Evolutionary conservation across 768 basidiomycete species (phyloP), one percentile per base, ranked within the genome.

Genomic region (Serpula lacrymans): DNA sequence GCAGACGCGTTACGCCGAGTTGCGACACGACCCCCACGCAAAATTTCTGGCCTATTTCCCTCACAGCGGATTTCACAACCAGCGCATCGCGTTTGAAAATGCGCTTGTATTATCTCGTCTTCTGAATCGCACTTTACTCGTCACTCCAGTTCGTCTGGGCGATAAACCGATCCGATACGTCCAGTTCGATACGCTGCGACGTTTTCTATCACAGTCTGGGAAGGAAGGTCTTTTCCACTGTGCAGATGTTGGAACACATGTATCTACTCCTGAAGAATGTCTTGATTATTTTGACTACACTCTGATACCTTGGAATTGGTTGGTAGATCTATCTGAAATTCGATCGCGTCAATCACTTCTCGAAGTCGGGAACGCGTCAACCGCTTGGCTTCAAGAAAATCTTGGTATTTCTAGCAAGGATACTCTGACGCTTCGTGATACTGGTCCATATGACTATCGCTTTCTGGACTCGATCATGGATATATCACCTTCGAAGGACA

Each of bases 1-100:
- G 33, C 41, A 9, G 27, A 29, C 27, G 27, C 27, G 27, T 36
- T 32, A 34, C 39, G 36, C 33, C n/a, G 37, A 40, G 39, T 31
- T 50, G 32, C 45, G 41, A 16, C 35, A 34, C 2, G 57, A 63
- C 41, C 47, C 49, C 2, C 41, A 58, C 10, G 69, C 69, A 45
- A 65, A 57, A 38, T 91, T 74, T 58, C 60, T 92, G 14, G 70
- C 85, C 14, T 91, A 88, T 58, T 69, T 91, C 14, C 88, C 88
- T 10, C 88, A 91, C 57, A 87, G 84, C 47, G 85, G 87, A 3
- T 84, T 87, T 49, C 86, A 91, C 61, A 91, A 88, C 59, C 87
- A 91, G 63, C 81, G 88, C 24, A 88, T 92, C 48, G 82, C 86
- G 13, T 74, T 92, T 45, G 86, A 91, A 63, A 92, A 92, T 52